Evolutionary conservation across 2,329 filamentous ascomycete genomes (phyloP), one percentile per base, ranked within the genome.

Genomic region (Ceratocystis papillata): DNA sequence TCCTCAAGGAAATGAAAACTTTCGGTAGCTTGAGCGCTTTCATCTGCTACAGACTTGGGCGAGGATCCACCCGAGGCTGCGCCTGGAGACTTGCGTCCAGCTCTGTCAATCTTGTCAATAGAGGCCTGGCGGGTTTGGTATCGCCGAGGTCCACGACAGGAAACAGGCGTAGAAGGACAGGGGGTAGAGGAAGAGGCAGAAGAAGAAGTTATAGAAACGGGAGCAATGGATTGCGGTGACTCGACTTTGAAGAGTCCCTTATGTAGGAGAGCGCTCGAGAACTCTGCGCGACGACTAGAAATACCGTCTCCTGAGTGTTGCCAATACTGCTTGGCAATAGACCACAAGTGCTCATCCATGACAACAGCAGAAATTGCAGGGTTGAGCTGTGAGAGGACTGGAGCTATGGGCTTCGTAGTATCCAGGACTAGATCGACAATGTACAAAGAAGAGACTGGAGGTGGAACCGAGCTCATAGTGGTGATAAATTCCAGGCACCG

Each of bases 231-330:
- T 73, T 48, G 28, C 4, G n/a, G 5, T 22, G 62, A 63, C 28
- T 33, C 62, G 20, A 63, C 15, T 44, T 65, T 66, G 20, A 85
- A 78, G 53, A 88, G 78, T 0, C 86, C 86, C 69, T 93, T 86
- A 46, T 82, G 81, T 69, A 95, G 83, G 1, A 93, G 81, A 53
- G 82, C 79, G 68, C 91, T 85, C 73, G 89, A 96, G 75, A 96
- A 96, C 73, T 96, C 93, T 44, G 90, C 92, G 50, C 91, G 84
- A 62, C 94, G 86, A 74, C 92, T 96, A 0, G 92, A 96, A 15
- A 96, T 81, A 17, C 94, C 94, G 69, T 96, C 92, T 22, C 94
- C 94, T 0, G 89, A 88, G 75, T 99, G 94, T 74, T 97, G 94
- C 94, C 94, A 99, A 72, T 96, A 96, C 72, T 91, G 84, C 75